These are phyloP conservation scores for Podila verticillata DNA, from an alignment of 192 early-diverging fungal genomes.

Conservation along the genomic window DNA sequence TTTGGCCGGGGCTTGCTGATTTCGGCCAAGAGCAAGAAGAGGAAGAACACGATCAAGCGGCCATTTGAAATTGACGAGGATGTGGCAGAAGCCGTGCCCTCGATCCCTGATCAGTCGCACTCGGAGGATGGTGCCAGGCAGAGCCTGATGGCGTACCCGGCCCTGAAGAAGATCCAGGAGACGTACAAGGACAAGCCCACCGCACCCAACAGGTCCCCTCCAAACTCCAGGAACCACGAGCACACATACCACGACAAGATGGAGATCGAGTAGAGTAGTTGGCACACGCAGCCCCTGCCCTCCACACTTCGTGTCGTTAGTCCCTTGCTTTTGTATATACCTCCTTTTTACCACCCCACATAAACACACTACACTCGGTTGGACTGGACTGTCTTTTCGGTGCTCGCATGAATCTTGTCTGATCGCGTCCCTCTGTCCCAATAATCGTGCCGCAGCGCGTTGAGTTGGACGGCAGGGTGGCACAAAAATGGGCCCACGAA, in stretches of 20 bases:
- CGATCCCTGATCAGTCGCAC: constrained; percentile 17
- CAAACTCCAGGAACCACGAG: neutral
- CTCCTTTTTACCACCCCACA: no score
- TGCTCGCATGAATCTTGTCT: no score
- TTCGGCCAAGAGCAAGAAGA: constrained; percentile 19
- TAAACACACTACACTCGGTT: no score
- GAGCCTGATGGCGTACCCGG: constrained; percentile 43
- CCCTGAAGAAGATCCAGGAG: constrained; percentile 43
- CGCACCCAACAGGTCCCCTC: neutral
- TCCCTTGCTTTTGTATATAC: no score
- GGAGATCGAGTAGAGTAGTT: constrained; percentile 29
- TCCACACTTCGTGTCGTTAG: no score
- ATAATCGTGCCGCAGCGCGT: no score
- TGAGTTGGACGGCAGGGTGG: no score
- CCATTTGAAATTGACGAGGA: constrained; percentile 52
- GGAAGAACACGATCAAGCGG: neutral
- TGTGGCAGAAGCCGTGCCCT: constrained; percentile 16
- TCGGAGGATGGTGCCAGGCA: constrained; percentile 32
- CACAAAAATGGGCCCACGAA: no score
- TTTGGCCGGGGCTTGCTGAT: constrained; percentile 46
- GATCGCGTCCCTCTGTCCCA: no score
- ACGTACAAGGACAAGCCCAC: constrained; percentile 21
- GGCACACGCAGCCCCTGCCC: neutral
- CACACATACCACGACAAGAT: constrained; percentile 39
- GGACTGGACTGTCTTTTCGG: no score